phyloP scores from a whole-genome alignment of 495 filamentous ascomycete genomes.

The Penicillium dipodomyicola region DNA sequence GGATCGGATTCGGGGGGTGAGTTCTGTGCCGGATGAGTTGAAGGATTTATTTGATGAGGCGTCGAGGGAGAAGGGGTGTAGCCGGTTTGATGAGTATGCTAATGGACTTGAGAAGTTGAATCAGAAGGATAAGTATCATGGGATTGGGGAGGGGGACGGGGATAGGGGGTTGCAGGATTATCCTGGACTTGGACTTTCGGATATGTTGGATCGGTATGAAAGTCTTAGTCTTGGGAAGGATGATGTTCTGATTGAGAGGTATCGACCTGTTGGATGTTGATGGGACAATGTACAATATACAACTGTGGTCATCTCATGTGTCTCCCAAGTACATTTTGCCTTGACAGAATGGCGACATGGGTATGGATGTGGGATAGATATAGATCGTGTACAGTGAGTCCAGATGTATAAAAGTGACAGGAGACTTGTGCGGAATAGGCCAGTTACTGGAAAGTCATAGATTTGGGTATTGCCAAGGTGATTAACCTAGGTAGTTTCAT shows the following conservation, averaged over 20 bases:
- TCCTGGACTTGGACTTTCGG: constrained; percentile 32
- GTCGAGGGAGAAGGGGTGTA: constrained; percentile 15
- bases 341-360: no score
- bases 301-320: background rate
- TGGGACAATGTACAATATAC: background rate
- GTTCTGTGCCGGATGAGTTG: constrained; percentile 32
- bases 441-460: background rate
- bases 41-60: constrained; percentile 42
- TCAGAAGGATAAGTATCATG: constrained; percentile 35
- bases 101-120: constrained; percentile 42
- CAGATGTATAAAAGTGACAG: background rate
- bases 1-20: constrained; percentile 25
- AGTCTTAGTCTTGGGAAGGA: constrained; percentile 44
- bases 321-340: background rate
- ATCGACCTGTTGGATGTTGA: constrained; percentile 12
- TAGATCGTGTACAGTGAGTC: background rate
- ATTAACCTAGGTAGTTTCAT: background rate
- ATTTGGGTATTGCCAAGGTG: background rate
- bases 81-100: constrained; percentile 37
- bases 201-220: constrained; percentile 48
- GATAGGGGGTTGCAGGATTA: constrained; percentile 23
- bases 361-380: background rate
- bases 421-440: background rate
- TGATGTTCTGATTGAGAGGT: constrained; percentile 29
- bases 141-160: constrained; percentile 24